phyloP scores from a whole-genome alignment of 2,329 filamentous ascomycete species.

The Aspergillus chevalieri region DNA sequence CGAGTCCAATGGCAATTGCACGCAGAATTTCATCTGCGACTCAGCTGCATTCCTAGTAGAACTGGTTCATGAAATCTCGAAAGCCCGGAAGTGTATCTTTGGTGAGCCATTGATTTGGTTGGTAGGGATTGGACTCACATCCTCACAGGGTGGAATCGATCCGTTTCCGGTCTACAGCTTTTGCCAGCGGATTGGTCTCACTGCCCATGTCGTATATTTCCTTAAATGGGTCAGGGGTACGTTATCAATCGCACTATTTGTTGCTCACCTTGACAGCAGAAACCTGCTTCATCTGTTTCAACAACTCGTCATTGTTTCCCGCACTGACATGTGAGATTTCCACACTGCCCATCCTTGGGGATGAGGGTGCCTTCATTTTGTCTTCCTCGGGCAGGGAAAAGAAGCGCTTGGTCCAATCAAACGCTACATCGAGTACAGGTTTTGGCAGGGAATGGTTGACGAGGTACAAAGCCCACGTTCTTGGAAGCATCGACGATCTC shows the following conservation, averaged over 20 bases:
- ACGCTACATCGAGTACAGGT: constrained; percentile 38
- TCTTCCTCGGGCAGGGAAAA: constrained; percentile 41
- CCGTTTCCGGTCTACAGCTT: too few relatives aligned
- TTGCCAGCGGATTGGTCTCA: constrained; percentile 39
- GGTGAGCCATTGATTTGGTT: constrained; percentile 49
- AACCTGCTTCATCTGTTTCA: constrained; percentile 39
- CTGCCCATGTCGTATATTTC: constrained; percentile 51
- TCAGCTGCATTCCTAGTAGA: constrained; percentile 46
- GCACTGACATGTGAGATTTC: constrained; percentile 46
- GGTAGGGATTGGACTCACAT: constrained; percentile 38
- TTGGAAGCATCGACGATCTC: constrained; percentile 39
- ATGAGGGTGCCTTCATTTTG: constrained; percentile 47
- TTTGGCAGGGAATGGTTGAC: constrained; percentile 42
- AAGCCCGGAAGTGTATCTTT: constrained; percentile 42
- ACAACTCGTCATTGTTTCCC: constrained; percentile 36
- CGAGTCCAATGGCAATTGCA: constrained; percentile 44
- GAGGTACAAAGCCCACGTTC: constrained; percentile 45
- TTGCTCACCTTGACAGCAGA: constrained; percentile 47
- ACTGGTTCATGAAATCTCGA: constrained; percentile 42
- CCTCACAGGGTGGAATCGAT: too few relatives aligned
- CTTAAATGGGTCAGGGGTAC: constrained; percentile 22
- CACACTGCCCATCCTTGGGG: constrained; percentile 43
- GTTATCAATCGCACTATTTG: neutral
- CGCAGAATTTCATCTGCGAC: constrained; percentile 42
- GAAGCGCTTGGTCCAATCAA: constrained; percentile 39